Evolutionary conservation across 768 basidiomycete species (phyloP).

Genomic region (Tubosaeta brunneosetosa): DNA sequence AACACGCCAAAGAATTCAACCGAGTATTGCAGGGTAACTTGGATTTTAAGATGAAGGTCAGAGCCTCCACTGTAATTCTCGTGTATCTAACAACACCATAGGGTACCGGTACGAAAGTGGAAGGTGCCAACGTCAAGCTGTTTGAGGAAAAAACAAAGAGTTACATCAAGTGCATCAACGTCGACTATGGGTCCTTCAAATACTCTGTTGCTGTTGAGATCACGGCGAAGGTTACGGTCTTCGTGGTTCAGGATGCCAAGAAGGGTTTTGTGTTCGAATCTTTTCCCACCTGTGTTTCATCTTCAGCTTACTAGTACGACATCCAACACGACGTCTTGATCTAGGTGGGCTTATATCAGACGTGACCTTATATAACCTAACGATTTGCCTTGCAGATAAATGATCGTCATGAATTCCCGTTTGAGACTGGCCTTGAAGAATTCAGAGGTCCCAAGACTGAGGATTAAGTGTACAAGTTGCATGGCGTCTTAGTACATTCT

Average conservation of each 20-base stretch:
- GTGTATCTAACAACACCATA: slow-evolving; percentile 30
- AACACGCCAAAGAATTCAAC: slow-evolving; percentile 99
- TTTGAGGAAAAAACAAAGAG: slow-evolving; percentile 99
- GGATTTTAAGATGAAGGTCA: slow-evolving; percentile 98
- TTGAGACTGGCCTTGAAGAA: slow-evolving; percentile 92
- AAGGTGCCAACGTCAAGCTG: slow-evolving; percentile 89
- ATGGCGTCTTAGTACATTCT: slow-evolving; percentile 97
- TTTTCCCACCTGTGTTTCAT: slow-evolving; percentile 98
- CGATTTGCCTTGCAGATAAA: slow-evolving; percentile 60
- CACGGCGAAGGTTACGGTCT: slow-evolving; percentile 92
- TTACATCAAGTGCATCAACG: slow-evolving; percentile 98
- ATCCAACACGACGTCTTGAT: slow-evolving; percentile 98
- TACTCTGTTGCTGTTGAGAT: slow-evolving; percentile 98
- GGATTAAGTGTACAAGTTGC: slow-evolving; percentile 90
- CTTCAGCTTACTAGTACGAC: slow-evolving; percentile 97
- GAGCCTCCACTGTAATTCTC: neutral
- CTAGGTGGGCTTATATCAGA: slow-evolving; percentile 52
- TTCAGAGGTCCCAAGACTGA: slow-evolving; percentile 77
- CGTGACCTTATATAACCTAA: neutral
- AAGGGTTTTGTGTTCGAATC: slow-evolving; percentile 99
- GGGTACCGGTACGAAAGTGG: slow-evolving; percentile 77
- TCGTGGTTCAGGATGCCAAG: slow-evolving; percentile 99
- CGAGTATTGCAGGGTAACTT: slow-evolving; percentile 95
- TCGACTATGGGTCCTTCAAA: slow-evolving; percentile 96
- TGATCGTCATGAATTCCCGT: slow-evolving; percentile 98